Evolutionary conservation across 2,329 filamentous ascomycete species (phyloP), one percentile per base, ranked within the genome.

Genomic region (Colletotrichum sp.): DNA sequence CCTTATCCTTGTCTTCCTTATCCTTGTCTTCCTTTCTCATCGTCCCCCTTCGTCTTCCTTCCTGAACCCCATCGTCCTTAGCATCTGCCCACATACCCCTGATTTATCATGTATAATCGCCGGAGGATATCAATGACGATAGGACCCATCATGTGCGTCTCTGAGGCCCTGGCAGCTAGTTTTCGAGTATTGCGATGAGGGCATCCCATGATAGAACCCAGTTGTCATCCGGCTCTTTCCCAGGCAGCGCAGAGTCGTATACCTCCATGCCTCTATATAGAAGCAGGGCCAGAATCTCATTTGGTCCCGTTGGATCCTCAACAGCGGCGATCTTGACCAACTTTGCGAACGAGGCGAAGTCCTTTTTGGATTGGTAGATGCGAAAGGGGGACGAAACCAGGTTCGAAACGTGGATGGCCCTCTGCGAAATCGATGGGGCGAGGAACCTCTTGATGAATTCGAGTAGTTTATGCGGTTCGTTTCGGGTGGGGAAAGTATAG

Each of bases 211-310:
- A 39, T 39, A 39, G 0, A 39, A 0, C 34, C 34, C 34, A 8
- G 34, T 8, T 39, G 34, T 39, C 34, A 1, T 2, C 15, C 34
- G 1, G 34, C 1, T 36, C 34, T 1, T 36, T 36, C 34, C 1
- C 3, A 30, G 1, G 1, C 39, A n/a, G 39, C 39, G 9, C 9
- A 18, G 18, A 1, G 3, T 6, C 39, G 18, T 44, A 10, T 0
- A 12, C 5, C 39, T 44, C 18, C 5, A 44, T 12, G 18, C 8
- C 39, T 44, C 18, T n/a, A 0, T n/a, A 6, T 44, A 44, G 39
- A n/a, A 12, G 39, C 18, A 12, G 9, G 39, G 39, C 5, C 39
- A 44, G 39, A 44, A 6, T 10, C 39, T n/a, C 9, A 44, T 44
- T 44, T n/a, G 9, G 9, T 6, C 1, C 6, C 5, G 18, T 44